Evolutionary conservation across 2,329 filamentous ascomycete genomes (phyloP), one percentile per base, ranked within the genome.

Genomic region (Aspergillus hiratsukae): DNA sequence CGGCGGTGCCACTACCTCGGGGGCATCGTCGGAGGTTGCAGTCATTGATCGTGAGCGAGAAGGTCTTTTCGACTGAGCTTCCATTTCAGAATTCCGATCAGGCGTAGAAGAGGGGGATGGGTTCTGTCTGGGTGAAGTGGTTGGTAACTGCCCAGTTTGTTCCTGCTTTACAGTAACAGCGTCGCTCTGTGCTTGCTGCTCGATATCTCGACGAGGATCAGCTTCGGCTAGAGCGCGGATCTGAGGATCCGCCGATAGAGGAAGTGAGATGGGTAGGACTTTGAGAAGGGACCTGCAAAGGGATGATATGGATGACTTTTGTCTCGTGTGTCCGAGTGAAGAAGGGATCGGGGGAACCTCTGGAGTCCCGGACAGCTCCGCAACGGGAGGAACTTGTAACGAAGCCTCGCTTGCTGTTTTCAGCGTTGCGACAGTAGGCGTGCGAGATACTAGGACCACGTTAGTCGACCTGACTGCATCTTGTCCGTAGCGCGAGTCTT

Each of bases 221-320:
- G 67, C 64, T 28, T 71, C 66, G 5, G 66, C 63, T 3, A 75
- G 66, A 17, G 71, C 72, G 0, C 66, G 66, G 35, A 75, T 75
- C 41, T 74, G 69, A 40, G 72, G 72, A 52, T 75, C 72, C 2
- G 65, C 64, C 29, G 71, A 74, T 23, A 75, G 54, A 43, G 71
- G 68, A 5, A 68, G 52, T 1, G 67, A 72, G 1, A 65, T 21
- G 1, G 64, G 60, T 19, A 71, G 66, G 2, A 63, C 50, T 28
- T 68, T 74, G 17, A 70, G 72, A 7, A 74, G 62, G 17, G 72
- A 67, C 35, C 64, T 68, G 27, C 64, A 62, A n/a, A 71, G 52
- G 3, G 71, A 74, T 0, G 72, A 73, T 1, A 70, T 52, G 2
- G 72, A 74, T 3, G 72, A 73, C 29, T 73, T 70, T 27, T 65